These are phyloP conservation scores for Flaveria linearis DNA, from an alignment of 129 eudicot species.

Conservation along the genomic window DNA sequence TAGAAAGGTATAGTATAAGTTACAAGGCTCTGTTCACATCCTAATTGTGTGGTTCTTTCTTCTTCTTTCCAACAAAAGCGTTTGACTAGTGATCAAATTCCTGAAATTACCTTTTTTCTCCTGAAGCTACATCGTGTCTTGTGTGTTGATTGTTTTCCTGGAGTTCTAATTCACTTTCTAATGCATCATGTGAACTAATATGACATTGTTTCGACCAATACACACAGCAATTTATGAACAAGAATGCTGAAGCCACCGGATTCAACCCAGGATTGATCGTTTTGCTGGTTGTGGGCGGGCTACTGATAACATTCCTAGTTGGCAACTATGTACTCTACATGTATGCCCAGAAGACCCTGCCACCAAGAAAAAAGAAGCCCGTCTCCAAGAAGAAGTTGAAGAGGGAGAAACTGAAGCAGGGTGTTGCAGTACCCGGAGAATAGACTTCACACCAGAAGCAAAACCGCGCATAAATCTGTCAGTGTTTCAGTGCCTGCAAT, in stretches of 20 bases:
- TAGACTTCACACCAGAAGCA: slow-evolving; percentile 30
- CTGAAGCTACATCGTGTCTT: neutral
- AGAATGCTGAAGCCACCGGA: slow-evolving; percentile 56
- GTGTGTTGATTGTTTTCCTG: neutral
- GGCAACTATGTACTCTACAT: slow-evolving; percentile 81
- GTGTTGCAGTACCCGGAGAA: slow-evolving; percentile 97
- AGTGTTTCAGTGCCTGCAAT: slow-evolving; percentile 24
- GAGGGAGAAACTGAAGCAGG: slow-evolving; percentile 98
- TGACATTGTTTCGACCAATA: neutral
- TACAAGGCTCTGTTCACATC: neutral
- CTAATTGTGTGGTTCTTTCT: neutral
- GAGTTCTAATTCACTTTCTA: neutral
- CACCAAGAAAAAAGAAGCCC: slow-evolving; percentile 97
- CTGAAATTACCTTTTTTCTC: neutral
- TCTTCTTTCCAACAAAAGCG: neutral
- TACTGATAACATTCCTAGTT: slow-evolving; percentile 65
- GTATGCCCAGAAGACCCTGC: slow-evolving; percentile 91
- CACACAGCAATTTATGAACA: slow-evolving; percentile 32
- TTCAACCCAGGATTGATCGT: slow-evolving; percentile 95
- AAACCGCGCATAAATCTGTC: slow-evolving; percentile 15
- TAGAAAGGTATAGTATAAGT: neutral
- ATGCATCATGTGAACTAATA: neutral
- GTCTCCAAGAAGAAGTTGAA: slow-evolving; percentile 98
- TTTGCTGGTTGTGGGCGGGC: slow-evolving; percentile 83
- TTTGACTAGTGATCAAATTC: neutral